Conservation (phyloP, 257 asterid species). For the Parsonsia alboflavescens region DNA sequence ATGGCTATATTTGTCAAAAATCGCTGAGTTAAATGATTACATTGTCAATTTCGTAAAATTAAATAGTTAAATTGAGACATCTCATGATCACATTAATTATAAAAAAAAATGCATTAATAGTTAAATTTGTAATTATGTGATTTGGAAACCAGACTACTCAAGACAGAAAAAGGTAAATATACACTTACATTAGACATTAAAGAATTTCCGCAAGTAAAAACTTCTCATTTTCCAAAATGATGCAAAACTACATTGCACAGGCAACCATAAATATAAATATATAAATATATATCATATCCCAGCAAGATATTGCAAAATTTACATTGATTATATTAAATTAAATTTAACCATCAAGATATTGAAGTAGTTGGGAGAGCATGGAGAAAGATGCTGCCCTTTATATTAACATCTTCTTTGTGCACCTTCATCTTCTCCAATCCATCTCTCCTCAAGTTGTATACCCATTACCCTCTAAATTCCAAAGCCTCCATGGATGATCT, state of each 20-base stretch:
- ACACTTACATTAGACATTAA: neutral
- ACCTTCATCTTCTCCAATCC: conserved; percentile 13
- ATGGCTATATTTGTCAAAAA: too few relatives aligned
- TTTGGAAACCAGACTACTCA: too few relatives aligned
- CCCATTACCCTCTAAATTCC: conserved; percentile 16
- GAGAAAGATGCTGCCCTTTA: neutral
- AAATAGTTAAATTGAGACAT: too few relatives aligned
- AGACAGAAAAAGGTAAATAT: too few relatives aligned
- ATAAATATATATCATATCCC: neutral
- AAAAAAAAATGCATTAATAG: too few relatives aligned
- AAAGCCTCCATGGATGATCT: conserved; percentile 10
- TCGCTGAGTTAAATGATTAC: too few relatives aligned
- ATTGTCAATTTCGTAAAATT: too few relatives aligned
- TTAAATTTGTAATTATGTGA: too few relatives aligned
- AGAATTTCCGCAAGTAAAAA: neutral
- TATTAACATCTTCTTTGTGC: conserved; percentile 8
- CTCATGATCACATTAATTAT: too few relatives aligned
- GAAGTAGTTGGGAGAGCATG: neutral
- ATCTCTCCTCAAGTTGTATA: conserved; percentile 17
- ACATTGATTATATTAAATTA: neutral
- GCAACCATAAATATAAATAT: too few relatives aligned
- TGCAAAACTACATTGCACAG: neutral
- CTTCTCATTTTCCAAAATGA: neutral
- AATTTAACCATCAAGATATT: neutral
- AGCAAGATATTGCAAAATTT: conserved; percentile 6